Conservation (phyloP, 2,329 filamentous ascomycete species). For the Scytalidium lignicola region DNA sequence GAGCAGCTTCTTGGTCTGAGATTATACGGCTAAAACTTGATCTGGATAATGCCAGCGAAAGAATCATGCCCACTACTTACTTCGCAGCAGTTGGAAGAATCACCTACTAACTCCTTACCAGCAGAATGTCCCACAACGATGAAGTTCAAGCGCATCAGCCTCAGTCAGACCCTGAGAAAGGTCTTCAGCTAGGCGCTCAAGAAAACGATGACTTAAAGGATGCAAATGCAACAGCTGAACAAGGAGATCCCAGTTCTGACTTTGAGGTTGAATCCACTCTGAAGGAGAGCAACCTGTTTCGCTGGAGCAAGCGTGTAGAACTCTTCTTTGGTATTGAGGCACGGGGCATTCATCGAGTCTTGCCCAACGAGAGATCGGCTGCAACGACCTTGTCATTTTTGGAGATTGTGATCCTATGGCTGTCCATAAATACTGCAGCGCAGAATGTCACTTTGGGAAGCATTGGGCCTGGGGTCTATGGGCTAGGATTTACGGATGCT, state of each 20-base stretch:
- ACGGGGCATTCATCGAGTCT: conserved; percentile 55
- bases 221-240: neutral
- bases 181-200: neutral
- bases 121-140: conserved; percentile 14
- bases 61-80: conserved; percentile 75
- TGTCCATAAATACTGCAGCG: conserved; percentile 56
- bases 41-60: conserved; percentile 99
- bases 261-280: conserved; percentile 8
- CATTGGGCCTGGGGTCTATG: conserved; percentile 54
- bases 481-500: conserved; percentile 52
- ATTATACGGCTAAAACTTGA: conserved; percentile 92
- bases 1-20: conserved; percentile 52
- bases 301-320: conserved; percentile 17
- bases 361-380: conserved; percentile 45
- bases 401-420: conserved; percentile 46
- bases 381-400: conserved; percentile 20
- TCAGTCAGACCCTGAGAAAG: conserved; percentile 16
- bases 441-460: conserved; percentile 62
- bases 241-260: conserved; percentile 3
- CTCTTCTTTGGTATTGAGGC: conserved; percentile 36
- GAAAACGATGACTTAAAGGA: conserved; percentile 1
- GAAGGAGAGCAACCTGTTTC: conserved; percentile 10
- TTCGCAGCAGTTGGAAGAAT: conserved; percentile 18
- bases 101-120: neutral
- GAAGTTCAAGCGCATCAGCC: conserved; percentile 1